A percentile compares a stretch with the other conserved stretches of the same genome.
Evolutionary conservation across 768 basidiomycete genomes (phyloP).

Genomic region (Neoboletus brunneissimus): DNA sequence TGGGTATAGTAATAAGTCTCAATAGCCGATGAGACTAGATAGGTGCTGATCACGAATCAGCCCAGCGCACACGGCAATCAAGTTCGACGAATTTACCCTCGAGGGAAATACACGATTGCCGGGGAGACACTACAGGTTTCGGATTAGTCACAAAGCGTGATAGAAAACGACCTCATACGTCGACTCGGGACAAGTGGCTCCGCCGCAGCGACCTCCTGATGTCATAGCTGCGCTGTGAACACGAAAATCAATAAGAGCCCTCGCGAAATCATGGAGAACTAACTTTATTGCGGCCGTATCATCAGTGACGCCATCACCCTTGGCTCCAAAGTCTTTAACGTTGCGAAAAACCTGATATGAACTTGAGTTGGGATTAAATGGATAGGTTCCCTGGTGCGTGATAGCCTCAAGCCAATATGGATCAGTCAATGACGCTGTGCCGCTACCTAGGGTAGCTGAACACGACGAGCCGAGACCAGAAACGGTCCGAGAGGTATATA

Average conservation of each 20-base stretch:
- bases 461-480: slow-evolving; percentile 45
- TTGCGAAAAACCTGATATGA: slow-evolving; percentile 73
- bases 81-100: slow-evolving; percentile 43
- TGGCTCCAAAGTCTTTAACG: slow-evolving; percentile 60
- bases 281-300: slow-evolving; percentile 77
- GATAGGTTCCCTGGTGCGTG: slow-evolving; percentile 64
- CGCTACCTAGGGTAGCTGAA: slow-evolving; percentile 43
- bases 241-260: slow-evolving; percentile 1
- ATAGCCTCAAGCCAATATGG: slow-evolving; percentile 73
- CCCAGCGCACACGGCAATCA: neutral
- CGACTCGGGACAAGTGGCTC: slow-evolving; percentile 45
- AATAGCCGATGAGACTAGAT: slow-evolving; percentile 63
- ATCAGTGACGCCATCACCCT: slow-evolving; percentile 65
- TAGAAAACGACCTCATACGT: slow-evolving; percentile 33
- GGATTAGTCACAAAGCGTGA: neutral
- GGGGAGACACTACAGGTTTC: slow-evolving; percentile 40
- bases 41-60: slow-evolving; percentile 44
- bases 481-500: neutral
- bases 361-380: slow-evolving; percentile 52
- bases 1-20: slow-evolving; percentile 74
- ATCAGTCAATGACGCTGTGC: slow-evolving; percentile 39
- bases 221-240: slow-evolving; percentile 57
- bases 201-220: slow-evolving; percentile 58
- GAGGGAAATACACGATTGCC: slow-evolving; percentile 72
- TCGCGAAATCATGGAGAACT: neutral